phyloP scores from a whole-genome alignment of 345 rosid genomes.

The Camelina sativa region DNA sequence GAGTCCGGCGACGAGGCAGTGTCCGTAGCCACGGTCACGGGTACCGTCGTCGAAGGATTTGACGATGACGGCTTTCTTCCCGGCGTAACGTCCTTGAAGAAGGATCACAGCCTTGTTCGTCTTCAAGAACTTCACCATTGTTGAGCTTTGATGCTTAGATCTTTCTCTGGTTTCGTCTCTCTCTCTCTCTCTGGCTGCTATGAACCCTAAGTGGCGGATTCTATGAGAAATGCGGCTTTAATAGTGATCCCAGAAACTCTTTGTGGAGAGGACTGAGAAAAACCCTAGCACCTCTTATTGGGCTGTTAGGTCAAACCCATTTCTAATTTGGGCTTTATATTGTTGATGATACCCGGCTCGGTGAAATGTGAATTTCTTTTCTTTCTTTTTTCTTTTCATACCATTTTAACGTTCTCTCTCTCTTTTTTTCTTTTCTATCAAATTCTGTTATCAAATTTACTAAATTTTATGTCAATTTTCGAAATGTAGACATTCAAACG shows the following conservation, averaged over 20 bases:
- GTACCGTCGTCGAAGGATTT: conserved; percentile 54
- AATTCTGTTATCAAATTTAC: not conserved
- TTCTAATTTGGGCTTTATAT: not conserved
- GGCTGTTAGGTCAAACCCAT: conserved; percentile 6
- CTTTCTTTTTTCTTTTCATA: no score
- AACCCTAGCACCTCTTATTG: conserved; percentile 25
- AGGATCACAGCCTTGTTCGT: conserved; percentile 61
- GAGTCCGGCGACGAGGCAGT: conserved; percentile 63
- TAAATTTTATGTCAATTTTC: not conserved
- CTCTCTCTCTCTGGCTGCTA: conserved; percentile 27
- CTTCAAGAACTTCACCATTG: conserved; percentile 47
- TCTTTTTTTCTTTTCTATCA: not conserved
- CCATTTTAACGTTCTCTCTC: no score
- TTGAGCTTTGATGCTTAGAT: conserved; percentile 6
- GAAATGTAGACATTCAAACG: no score
- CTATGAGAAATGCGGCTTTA: conserved; percentile 17
- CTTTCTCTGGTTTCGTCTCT: not conserved
- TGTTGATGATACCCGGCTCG: not conserved
- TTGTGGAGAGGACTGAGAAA: not conserved
- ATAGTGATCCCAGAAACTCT: conserved; percentile 9
- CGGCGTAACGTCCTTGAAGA: conserved; percentile 66
- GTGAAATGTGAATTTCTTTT: no score
- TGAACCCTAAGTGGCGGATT: conserved; percentile 24
- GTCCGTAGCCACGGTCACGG: conserved; percentile 59
- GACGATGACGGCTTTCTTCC: conserved; percentile 60